Evolutionary conservation across 2,329 filamentous ascomycete species (phyloP).

Genomic region (Coleophoma cylindrospora): DNA sequence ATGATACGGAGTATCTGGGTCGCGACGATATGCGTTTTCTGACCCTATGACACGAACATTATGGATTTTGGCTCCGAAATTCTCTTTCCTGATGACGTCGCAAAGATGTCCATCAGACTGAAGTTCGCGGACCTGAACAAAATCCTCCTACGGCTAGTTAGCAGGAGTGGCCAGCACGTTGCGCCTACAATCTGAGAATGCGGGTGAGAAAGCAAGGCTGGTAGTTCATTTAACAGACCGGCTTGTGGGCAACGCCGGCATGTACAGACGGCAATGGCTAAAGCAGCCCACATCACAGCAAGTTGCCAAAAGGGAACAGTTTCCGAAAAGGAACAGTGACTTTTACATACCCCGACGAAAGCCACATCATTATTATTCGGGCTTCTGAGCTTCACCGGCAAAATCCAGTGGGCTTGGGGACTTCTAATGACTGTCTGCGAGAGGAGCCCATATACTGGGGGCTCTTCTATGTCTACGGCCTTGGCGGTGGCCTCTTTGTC

Average conservation of each 20-base stretch:
- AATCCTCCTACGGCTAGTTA: conserved; percentile 55
- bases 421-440: conserved; percentile 75
- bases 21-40: conserved; percentile 25
- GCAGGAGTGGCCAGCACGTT: conserved; percentile 3
- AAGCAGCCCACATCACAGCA: too few relatives aligned
- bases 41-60: conserved; percentile 73
- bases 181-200: not conserved
- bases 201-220: not conserved
- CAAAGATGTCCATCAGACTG: conserved; percentile 63
- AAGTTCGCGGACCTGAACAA: conserved; percentile 76
- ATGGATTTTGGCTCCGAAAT: conserved; percentile 75
- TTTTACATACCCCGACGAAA: conserved; percentile 68
- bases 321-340: conserved; percentile 3
- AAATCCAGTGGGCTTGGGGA: conserved; percentile 68
- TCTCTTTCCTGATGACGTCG: conserved; percentile 69
- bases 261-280: not conserved
- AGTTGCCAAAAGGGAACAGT: too few relatives aligned
- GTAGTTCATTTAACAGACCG: not conserved
- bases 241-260: not conserved
- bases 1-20: conserved; percentile 17
- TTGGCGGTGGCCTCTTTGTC: conserved; percentile 27
- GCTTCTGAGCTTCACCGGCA: conserved; percentile 74
- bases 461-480: conserved; percentile 24
- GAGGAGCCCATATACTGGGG: conserved; percentile 64
- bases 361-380: conserved; percentile 73